These are phyloP conservation scores for Colletotrichum filicis DNA, from an alignment of 2,329 filamentous ascomycete species.

Conservation along the genomic window DNA sequence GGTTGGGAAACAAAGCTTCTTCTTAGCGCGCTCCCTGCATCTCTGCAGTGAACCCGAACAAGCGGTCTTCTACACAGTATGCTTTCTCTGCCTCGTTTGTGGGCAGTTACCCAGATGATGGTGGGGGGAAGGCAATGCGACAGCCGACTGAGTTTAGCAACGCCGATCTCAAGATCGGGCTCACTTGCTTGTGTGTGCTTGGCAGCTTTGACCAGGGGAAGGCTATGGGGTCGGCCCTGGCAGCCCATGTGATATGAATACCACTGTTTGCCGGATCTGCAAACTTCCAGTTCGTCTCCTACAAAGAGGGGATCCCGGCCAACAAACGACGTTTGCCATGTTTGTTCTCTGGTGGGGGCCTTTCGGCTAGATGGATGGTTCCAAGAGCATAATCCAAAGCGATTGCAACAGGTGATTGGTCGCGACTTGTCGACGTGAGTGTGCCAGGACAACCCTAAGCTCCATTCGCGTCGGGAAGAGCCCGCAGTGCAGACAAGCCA, in stretches of 20 bases:
- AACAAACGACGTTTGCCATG: no score
- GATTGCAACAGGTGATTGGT: neutral
- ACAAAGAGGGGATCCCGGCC: no score
- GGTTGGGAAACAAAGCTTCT: neutral
- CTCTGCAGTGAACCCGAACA: neutral
- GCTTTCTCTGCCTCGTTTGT: no score
- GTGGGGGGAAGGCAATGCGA: neutral
- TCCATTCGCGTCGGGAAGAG: neutral
- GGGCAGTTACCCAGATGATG: no score
- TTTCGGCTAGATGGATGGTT: no score
- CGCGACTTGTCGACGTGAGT: neutral
- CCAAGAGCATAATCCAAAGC: neutral
- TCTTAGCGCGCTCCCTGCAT: neutral
- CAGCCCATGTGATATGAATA: neutral
- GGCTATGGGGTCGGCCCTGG: no score
- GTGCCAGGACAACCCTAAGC: neutral
- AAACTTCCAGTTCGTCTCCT: neutral
- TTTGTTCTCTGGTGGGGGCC: neutral
- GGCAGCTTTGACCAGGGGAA: neutral
- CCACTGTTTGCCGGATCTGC: neutral
- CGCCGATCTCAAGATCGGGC: neutral
- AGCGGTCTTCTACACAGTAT: no score
- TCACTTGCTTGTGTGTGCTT: neutral
- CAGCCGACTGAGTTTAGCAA: neutral
- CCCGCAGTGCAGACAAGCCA: neutral